Evolutionary conservation across 371 early-diverging fungal species (phyloP).

Genomic region (Lichtheimia ramosa): DNA sequence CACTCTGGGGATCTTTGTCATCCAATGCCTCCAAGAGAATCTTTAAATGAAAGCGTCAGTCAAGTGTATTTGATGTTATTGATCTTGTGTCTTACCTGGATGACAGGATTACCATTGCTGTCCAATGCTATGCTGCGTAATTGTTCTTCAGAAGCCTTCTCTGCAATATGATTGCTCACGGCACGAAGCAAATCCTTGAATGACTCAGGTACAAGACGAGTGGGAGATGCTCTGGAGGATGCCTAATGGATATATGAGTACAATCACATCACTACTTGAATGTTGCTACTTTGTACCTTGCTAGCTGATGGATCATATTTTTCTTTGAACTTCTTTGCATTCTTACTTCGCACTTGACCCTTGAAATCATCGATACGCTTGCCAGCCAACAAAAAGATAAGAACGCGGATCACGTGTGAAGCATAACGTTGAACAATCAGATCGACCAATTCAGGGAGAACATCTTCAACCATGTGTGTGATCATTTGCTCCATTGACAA

Average conservation of each 20-base stretch:
- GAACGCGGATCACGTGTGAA: conserved; percentile 72
- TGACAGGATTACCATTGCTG: conserved; percentile 74
- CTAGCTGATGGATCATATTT: conserved; percentile 52
- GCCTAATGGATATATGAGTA: conserved; percentile 14
- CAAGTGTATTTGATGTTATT: neutral
- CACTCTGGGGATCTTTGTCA: conserved; percentile 41
- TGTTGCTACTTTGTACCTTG: conserved; percentile 11
- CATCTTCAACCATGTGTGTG: conserved; percentile 60
- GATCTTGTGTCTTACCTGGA: conserved; percentile 54
- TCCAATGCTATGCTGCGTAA: conserved; percentile 64
- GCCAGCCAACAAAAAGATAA: conserved; percentile 71
- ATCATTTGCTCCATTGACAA: conserved; percentile 70
- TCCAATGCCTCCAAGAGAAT: conserved; percentile 60
- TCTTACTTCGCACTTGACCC: conserved; percentile 60
- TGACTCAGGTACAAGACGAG: conserved; percentile 60
- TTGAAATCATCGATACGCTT: conserved; percentile 59
- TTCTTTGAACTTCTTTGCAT: conserved; percentile 66
- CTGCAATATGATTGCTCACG: conserved; percentile 58
- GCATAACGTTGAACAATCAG: conserved; percentile 76
- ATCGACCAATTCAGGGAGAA: conserved; percentile 63
- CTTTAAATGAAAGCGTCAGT: conserved; percentile 2
- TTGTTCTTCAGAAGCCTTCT: conserved; percentile 54
- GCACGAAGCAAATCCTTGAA: conserved; percentile 59
- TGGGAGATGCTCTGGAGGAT: conserved; percentile 26
- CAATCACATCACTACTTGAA: neutral